Evolutionary conservation across 306 rosid genomes (phyloP).

Genomic region (Cucumis melo): DNA sequence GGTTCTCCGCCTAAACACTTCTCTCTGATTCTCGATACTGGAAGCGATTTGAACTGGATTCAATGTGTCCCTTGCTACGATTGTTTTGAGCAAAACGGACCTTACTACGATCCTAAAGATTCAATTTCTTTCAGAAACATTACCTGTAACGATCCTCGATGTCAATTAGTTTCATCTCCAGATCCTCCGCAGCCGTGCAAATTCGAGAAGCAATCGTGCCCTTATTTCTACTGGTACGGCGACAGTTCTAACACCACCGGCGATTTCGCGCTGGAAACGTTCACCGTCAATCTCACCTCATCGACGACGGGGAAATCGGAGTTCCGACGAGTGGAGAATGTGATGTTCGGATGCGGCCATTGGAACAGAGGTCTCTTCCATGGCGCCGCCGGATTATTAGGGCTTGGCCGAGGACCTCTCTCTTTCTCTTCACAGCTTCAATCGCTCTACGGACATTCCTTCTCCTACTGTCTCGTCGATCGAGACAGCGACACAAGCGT

Average conservation of each 20-base stretch:
- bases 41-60: constrained; percentile 97
- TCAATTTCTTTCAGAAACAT: constrained; percentile 61
- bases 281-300: constrained; percentile 69
- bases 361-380: constrained; percentile 96
- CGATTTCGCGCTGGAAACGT: constrained; percentile 67
- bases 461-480: constrained; percentile 91
- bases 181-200: constrained; percentile 79
- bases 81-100: constrained; percentile 86
- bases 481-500: constrained; percentile 61
- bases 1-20: constrained; percentile 92
- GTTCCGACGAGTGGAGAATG: constrained; percentile 43
- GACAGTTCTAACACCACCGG: constrained; percentile 95
- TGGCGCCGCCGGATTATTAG: constrained; percentile 91
- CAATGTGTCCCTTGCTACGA: constrained; percentile 84
- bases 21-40: constrained; percentile 84
- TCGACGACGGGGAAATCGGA: constrained; percentile 29
- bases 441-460: constrained; percentile 79
- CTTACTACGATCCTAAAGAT: constrained; percentile 64
- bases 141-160: constrained; percentile 50
- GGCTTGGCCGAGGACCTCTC: constrained; percentile 82
- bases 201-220: constrained; percentile 58
- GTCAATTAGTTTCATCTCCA: constrained; percentile 71
- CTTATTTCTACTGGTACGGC: constrained; percentile 92
- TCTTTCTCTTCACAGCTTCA: constrained; percentile 95
- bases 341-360: constrained; percentile 98